Evolutionary conservation across 176 grass and related monocot species (phyloP).

Genomic region (Miscanthus lutarioriparius): DNA sequence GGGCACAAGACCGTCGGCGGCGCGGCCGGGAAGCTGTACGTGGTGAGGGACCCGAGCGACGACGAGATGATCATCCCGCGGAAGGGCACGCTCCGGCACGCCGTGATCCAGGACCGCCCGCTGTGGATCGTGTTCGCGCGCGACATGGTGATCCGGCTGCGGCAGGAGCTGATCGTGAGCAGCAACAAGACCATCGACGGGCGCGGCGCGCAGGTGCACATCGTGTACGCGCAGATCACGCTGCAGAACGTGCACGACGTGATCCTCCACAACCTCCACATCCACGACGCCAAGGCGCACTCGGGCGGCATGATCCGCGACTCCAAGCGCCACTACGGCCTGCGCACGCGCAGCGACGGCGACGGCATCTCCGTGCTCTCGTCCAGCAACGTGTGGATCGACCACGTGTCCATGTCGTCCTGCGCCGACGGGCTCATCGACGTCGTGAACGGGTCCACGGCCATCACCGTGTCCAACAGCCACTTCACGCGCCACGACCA

Average conservation of each 20-base stretch:
- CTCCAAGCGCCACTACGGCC: conserved; percentile 51
- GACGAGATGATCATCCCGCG: conserved; percentile 33
- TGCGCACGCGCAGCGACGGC: conserved; percentile 58
- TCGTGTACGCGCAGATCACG: conserved; percentile 63
- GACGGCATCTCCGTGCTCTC: conserved; percentile 68
- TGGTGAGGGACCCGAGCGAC: conserved; percentile 65
- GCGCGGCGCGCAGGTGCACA: conserved; percentile 74
- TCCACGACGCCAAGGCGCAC: conserved; percentile 47
- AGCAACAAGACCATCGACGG: conserved; percentile 83
- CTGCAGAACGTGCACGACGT: conserved; percentile 61
- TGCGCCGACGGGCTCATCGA: conserved; percentile 89
- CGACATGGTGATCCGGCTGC: conserved; percentile 57
- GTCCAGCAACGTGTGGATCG: conserved; percentile 73
- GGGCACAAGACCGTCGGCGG: conserved; percentile 50
- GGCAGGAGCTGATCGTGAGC: conserved; percentile 72
- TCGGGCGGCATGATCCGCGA: conserved; percentile 62
- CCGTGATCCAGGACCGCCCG: conserved; percentile 52
- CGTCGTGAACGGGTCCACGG: conserved; percentile 64
- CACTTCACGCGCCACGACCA: conserved; percentile 83
- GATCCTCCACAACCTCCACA: conserved; percentile 68
- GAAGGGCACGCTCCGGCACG: conserved; percentile 68
- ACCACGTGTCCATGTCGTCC: conserved; percentile 73
- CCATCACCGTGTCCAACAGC: conserved; percentile 74
- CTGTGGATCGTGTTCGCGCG: conserved; percentile 82
- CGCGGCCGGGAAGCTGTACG: conserved; percentile 39